Percentiles rank a stretch among this genome's conserved stretches.
Evolutionary conservation across 2,329 filamentous ascomycete species (phyloP).

Genomic region (Cephalotrichum gorgonifer): DNA sequence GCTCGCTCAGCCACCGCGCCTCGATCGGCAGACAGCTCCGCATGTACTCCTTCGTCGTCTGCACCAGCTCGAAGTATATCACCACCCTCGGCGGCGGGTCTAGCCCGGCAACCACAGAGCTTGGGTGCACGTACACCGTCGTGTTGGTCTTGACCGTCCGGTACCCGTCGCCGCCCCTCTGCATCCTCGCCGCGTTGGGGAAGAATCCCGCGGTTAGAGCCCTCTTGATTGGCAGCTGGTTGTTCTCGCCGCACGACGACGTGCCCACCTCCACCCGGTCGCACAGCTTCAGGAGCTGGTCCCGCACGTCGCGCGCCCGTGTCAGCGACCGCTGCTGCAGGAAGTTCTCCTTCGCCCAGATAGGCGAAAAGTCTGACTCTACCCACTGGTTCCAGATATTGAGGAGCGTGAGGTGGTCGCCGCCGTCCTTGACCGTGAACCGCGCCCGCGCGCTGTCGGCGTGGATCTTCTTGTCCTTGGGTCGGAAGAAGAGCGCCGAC

Average conservation of each 20-base stretch:
- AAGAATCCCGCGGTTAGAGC: conserved; percentile 90
- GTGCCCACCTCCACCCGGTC: conserved; percentile 81
- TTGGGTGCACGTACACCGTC: conserved; percentile 86
- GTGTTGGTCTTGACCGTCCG: conserved; percentile 84
- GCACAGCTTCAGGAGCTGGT: conserved; percentile 85
- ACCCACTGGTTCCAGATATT: conserved; percentile 97
- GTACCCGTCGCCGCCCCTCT: conserved; percentile 78
- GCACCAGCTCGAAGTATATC: conserved; percentile 74
- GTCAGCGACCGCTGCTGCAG: conserved; percentile 84
- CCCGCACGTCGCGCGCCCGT: conserved; percentile 79
- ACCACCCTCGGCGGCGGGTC: conserved; percentile 73
- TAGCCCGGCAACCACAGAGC: conserved; percentile 65
- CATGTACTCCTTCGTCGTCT: conserved; percentile 89
- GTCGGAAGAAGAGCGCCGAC: conserved; percentile 82
- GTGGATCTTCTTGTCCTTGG: conserved; percentile 95
- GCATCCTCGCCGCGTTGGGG: conserved; percentile 76
- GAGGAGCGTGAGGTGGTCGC: conserved; percentile 78
- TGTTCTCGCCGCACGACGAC: conserved; percentile 57
- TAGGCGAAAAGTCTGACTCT: conserved; percentile 75
- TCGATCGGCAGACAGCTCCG: conserved; percentile 77
- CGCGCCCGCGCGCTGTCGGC: conserved; percentile 82
- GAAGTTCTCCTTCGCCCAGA: conserved; percentile 91
- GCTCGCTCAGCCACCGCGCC: conserved; percentile 73
- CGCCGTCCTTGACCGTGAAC: conserved; percentile 69
- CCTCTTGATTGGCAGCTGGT: conserved; percentile 68